Percentiles rank a stretch among this genome's conserved stretches.
These are phyloP conservation scores for Myochromella boudieri DNA, from an alignment of 768 basidiomycete species.

Conservation along the genomic window DNA sequence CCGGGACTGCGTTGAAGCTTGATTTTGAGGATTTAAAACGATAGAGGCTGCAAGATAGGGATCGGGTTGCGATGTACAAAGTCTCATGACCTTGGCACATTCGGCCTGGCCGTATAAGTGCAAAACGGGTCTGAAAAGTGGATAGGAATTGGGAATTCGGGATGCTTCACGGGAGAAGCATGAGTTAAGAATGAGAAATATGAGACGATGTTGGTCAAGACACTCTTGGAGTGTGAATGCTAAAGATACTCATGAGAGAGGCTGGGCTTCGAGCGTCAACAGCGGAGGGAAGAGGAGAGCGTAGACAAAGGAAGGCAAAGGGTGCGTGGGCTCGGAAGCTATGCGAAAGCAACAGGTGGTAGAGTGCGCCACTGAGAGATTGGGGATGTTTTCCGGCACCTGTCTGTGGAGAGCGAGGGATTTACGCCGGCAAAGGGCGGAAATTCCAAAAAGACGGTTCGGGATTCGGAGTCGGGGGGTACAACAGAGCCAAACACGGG, in stretches of 20 bases:
- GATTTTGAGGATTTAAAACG: too few relatives aligned
- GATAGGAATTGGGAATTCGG: not conserved
- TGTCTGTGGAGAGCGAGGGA: conserved; percentile 9
- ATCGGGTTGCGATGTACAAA: not conserved
- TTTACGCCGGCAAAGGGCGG: conserved; percentile 19
- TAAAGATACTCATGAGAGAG: not conserved
- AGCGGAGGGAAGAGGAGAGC: not conserved
- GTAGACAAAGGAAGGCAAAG: not conserved
- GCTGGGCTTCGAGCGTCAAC: not conserved
- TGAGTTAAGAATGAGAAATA: not conserved
- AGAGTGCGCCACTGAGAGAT: conserved; percentile 3
- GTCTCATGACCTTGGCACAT: not conserved
- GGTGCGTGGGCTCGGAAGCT: conserved; percentile 1
- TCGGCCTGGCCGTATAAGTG: not conserved
- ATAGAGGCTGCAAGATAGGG: too few relatives aligned
- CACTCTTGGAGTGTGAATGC: not conserved
- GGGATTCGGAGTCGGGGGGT: conserved; percentile 10
- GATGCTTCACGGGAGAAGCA: conserved; percentile 3
- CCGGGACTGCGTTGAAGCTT: not conserved
- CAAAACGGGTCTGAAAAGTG: not conserved
- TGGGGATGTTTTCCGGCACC: not conserved
- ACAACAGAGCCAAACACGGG: not conserved
- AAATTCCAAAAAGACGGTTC: conserved; percentile 6
- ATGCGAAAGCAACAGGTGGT: not conserved
- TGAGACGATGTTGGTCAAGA: not conserved